Percentiles rank a stretch among this genome's conserved stretches.
Conservation (phyloP, 176 grass and related monocot genomes). For the Avena eriantha region DNA sequence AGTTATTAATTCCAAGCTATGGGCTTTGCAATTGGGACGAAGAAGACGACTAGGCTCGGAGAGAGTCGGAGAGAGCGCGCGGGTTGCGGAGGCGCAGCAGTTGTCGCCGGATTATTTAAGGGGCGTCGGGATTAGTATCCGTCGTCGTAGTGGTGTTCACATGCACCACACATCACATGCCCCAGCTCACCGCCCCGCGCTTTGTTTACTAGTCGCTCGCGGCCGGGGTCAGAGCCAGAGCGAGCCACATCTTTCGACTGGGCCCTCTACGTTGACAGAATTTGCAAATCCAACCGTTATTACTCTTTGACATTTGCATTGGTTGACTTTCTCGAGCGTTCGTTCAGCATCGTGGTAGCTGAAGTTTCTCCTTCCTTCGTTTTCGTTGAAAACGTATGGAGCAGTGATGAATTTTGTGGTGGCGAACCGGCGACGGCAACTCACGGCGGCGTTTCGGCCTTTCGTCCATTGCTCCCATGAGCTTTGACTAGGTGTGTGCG, state of each 20-base stretch:
- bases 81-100: constrained; percentile 25
- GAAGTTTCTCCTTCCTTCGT: not conserved
- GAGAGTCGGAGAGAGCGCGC: not conserved
- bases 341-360: not conserved
- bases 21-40: too few species aligned
- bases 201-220: constrained; percentile 41
- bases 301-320: not conserved
- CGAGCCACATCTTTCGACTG: not conserved
- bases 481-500: not conserved
- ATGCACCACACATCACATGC: constrained; percentile 38
- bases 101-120: constrained; percentile 41
- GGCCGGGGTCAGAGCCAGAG: constrained; percentile 3
- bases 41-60: too few species aligned
- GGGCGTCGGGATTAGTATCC: constrained; percentile 8
- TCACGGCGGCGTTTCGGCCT: not conserved
- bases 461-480: not conserved
- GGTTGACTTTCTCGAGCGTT: not conserved
- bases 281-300: not conserved
- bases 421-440: not conserved
- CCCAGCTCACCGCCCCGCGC: constrained; percentile 6
- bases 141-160: constrained; percentile 40
- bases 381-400: not conserved
- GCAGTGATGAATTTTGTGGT: not conserved
- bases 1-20: not conserved
- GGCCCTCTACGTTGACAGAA: not conserved